A percentile compares a stretch with the other conserved stretches of the same genome.
Evolutionary conservation across 768 basidiomycete genomes (phyloP).

Genomic region (Leccinum barrowsii): DNA sequence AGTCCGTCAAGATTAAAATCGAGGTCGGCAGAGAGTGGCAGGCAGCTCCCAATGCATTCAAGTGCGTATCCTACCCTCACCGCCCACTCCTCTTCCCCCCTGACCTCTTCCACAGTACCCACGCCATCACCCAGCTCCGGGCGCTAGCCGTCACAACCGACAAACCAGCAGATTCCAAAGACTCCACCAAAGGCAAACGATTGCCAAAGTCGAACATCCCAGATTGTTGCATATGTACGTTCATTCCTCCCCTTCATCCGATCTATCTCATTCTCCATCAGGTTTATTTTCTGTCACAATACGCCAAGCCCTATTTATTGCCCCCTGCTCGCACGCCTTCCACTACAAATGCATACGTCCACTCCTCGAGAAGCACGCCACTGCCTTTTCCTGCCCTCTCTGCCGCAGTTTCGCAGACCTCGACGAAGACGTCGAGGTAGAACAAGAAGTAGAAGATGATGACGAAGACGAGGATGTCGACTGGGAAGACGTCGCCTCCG

Average conservation of each 20-base stretch:
- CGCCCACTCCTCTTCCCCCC: not conserved
- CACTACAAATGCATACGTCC: constrained; percentile 98
- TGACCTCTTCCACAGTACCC: constrained; percentile 41
- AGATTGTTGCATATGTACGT: constrained; percentile 93
- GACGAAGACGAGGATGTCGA: constrained; percentile 28
- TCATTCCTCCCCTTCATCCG: not conserved
- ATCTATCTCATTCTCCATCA: constrained; percentile 17
- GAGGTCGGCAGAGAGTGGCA: constrained; percentile 94
- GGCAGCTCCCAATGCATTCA: constrained; percentile 85
- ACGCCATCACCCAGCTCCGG: constrained; percentile 79
- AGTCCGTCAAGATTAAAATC: constrained; percentile 87
- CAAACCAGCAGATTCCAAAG: constrained; percentile 13
- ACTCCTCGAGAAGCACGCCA: constrained; percentile 82
- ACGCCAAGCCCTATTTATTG: constrained; percentile 94
- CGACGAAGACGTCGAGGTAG: constrained; percentile 90
- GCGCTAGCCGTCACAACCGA: constrained; percentile 49
- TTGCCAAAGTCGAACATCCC: constrained; percentile 47
- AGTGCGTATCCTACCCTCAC: constrained; percentile 29
- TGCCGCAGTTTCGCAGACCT: constrained; percentile 94
- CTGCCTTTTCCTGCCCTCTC: constrained; percentile 91
- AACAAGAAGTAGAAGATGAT: constrained; percentile 35
- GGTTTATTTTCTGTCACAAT: constrained; percentile 86
- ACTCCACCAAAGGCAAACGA: constrained; percentile 22
- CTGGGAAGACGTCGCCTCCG: constrained; percentile 16
- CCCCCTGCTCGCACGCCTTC: constrained; percentile 94